A percentile compares a stretch with the other conserved stretches of the same genome.
Conservation (phyloP, 2,329 filamentous ascomycete genomes). For the Clonostachys byssicola region DNA sequence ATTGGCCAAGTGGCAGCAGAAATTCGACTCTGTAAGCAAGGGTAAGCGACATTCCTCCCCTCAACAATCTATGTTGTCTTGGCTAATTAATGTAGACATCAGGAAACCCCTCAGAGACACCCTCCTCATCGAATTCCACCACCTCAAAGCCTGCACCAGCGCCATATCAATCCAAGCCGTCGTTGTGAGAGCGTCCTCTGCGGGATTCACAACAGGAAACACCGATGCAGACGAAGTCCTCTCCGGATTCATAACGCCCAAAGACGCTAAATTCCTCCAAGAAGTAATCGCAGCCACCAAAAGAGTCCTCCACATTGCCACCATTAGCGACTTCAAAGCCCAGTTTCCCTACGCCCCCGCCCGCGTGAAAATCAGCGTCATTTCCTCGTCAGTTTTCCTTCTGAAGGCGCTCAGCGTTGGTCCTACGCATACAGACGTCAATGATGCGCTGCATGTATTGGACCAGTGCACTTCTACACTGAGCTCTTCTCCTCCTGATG, state of each 20-base stretch:
- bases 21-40: not conserved
- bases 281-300: constrained; percentile 11
- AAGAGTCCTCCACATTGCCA: constrained; percentile 7
- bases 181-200: constrained; percentile 6
- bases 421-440: constrained; percentile 7
- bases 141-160: constrained; percentile 10
- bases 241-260: constrained; percentile 6
- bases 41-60: too few relatives aligned
- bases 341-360: constrained; percentile 10
- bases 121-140: constrained; percentile 10
- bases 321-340: constrained; percentile 4
- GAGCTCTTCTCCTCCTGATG: constrained; percentile 7
- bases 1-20: constrained; percentile 8
- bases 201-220: too few relatives aligned
- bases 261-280: constrained; percentile 10
- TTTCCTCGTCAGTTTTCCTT: constrained; percentile 12
- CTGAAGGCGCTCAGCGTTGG: constrained; percentile 11
- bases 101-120: constrained; percentile 3
- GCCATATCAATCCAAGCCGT: constrained; percentile 13
- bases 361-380: constrained; percentile 10
- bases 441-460: constrained; percentile 5
- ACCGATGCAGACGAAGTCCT: constrained; percentile 4
- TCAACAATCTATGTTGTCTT: too few relatives aligned
- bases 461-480: constrained; percentile 10
- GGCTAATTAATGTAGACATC: constrained; percentile 1